These are phyloP conservation scores for Fusarium nurragi DNA, from an alignment of 2,329 filamentous ascomycete genomes.

Conservation along the genomic window DNA sequence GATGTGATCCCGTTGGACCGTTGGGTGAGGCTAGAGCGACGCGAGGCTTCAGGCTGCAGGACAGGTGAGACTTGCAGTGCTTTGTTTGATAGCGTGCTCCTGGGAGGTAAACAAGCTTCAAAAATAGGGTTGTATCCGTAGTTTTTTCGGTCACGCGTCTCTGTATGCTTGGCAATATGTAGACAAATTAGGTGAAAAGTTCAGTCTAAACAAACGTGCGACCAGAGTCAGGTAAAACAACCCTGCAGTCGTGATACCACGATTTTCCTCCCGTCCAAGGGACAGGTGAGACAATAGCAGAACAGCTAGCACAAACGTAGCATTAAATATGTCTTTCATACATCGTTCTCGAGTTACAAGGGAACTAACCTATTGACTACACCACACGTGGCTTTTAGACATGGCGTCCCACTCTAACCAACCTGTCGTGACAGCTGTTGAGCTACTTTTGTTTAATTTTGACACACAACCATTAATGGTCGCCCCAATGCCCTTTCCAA, in stretches of 20 bases:
- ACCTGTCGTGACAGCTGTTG: constrained; percentile 37
- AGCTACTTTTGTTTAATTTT: constrained; percentile 35
- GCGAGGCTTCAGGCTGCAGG: constrained; percentile 20
- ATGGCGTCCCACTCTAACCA: constrained; percentile 26
- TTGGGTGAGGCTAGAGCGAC: neutral
- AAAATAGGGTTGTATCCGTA: neutral
- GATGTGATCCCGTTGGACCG: constrained; percentile 31
- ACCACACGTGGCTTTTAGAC: constrained; percentile 15
- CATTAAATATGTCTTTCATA: constrained; percentile 44
- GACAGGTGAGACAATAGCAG: neutral
- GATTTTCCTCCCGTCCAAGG: neutral
- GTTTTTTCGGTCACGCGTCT: neutral
- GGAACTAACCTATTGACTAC: neutral
- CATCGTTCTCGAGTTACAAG: constrained; percentile 41
- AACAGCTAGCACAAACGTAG: constrained; percentile 6
- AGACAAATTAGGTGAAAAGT: neutral
- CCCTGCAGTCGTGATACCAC: neutral
- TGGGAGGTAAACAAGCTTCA: neutral
- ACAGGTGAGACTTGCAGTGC: constrained; percentile 21
- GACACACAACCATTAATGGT: constrained; percentile 40
- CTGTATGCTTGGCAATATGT: neutral
- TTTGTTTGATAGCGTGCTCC: neutral
- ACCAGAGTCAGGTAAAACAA: neutral
- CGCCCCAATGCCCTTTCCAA: constrained; percentile 39
- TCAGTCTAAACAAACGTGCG: neutral